A percentile compares a stretch with the other conserved stretches of the same genome.
Conservation (phyloP, 164 flowering plant genomes). For the Sedum album region DNA sequence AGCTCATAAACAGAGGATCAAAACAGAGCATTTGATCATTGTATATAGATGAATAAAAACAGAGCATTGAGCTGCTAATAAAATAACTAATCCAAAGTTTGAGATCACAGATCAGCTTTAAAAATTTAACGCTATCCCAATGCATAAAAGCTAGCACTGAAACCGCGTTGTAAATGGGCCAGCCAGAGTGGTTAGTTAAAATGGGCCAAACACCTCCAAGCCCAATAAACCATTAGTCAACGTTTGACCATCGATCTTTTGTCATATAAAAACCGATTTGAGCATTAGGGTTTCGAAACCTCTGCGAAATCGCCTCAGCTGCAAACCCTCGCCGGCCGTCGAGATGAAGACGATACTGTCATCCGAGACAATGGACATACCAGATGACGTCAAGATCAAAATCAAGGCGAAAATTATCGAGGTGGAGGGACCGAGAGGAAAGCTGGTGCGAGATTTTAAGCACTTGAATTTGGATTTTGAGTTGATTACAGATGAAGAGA, state of each 20-base stretch:
- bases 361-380: conserved; percentile 1
- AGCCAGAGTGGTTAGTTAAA: too few species aligned
- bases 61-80: not conserved
- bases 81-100: too few species aligned
- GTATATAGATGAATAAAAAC: not conserved
- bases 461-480: conserved; percentile 54
- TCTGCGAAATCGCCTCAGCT: not conserved
- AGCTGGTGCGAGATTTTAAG: conserved; percentile 34
- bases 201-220: not conserved
- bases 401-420: not conserved
- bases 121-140: too few species aligned
- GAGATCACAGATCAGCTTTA: too few species aligned
- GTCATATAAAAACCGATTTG: not conserved
- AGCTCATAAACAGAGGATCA: not conserved
- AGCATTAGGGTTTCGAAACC: not conserved
- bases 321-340: not conserved
- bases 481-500: conserved; percentile 35
- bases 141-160: too few species aligned
- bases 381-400: conserved; percentile 1
- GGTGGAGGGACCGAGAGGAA: conserved; percentile 1
- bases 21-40: not conserved
- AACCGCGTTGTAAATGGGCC: too few species aligned
- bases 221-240: not conserved
- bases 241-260: not conserved
- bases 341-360: conserved; percentile 3